These are phyloP conservation scores for Xylaria flabelliformis DNA, from an alignment of 495 filamentous ascomycete genomes.

Conservation along the genomic window DNA sequence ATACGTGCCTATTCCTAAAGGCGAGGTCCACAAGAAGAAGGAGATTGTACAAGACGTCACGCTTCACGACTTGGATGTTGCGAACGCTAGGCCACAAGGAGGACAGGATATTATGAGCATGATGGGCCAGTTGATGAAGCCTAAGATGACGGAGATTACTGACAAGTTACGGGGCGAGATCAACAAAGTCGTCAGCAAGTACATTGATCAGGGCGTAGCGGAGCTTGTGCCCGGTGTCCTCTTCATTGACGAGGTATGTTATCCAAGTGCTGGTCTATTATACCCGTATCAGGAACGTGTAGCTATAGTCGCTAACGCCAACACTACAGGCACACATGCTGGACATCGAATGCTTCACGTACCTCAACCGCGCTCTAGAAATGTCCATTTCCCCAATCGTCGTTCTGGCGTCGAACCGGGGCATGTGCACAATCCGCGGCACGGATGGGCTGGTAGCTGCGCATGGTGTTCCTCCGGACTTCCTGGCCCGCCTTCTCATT, in stretches of 20 bases:
- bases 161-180: slow-evolving; percentile 95
- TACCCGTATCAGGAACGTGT: background rate
- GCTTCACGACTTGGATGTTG: slow-evolving; percentile 93
- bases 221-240: slow-evolving; percentile 96
- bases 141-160: slow-evolving; percentile 97
- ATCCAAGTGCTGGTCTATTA: background rate
- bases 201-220: slow-evolving; percentile 97
- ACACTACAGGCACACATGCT: slow-evolving; percentile 88
- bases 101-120: slow-evolving; percentile 99
- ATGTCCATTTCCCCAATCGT: slow-evolving; percentile 92
- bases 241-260: slow-evolving; percentile 93
- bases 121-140: slow-evolving; percentile 99
- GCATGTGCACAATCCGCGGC: slow-evolving; percentile 85
- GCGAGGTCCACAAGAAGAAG: slow-evolving; percentile 99
- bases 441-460: slow-evolving; percentile 83
- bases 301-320: slow-evolving; percentile 21
- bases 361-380: slow-evolving; percentile 95
- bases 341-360: slow-evolving; percentile 98
- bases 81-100: slow-evolving; percentile 91
- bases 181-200: slow-evolving; percentile 97
- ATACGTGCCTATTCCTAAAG: slow-evolving; percentile 97
- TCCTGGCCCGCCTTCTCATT: slow-evolving; percentile 91
- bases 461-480: slow-evolving; percentile 91
- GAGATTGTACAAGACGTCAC: slow-evolving; percentile 99
- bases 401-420: slow-evolving; percentile 95